These are phyloP conservation scores for Suillus paluster DNA, from an alignment of 768 basidiomycete species.

Conservation along the genomic window DNA sequence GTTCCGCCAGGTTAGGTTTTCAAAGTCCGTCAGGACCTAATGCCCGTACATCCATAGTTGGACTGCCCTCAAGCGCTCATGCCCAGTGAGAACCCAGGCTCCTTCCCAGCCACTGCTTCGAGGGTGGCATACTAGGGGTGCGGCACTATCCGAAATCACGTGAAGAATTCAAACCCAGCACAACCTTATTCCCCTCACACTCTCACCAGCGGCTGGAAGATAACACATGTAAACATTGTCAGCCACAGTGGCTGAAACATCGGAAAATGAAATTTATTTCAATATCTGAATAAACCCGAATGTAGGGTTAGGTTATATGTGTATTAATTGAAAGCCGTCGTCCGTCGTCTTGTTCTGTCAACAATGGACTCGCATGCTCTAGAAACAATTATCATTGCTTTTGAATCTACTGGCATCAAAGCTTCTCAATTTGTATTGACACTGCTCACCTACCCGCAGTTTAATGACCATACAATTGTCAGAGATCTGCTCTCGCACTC, in stretches of 20 bases:
- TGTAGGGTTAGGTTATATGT: background rate
- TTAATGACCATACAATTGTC: slow-evolving; percentile 1
- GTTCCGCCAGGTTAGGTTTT: no score
- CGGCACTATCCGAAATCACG: no score
- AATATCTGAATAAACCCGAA: background rate
- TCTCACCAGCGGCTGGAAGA: slow-evolving; percentile 15
- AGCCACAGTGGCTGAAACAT: slow-evolving; percentile 4
- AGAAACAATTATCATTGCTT: slow-evolving; percentile 21
- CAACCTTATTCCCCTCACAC: slow-evolving; percentile 12
- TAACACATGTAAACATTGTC: slow-evolving; percentile 13
- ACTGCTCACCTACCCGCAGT: slow-evolving; percentile 3
- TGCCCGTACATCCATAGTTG: no score
- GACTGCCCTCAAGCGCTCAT: no score
- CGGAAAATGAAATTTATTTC: background rate
- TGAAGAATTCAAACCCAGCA: slow-evolving; percentile 9
- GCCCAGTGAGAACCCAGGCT: no score
- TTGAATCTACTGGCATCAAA: slow-evolving; percentile 24
- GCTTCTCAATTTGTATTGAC: slow-evolving; percentile 3
- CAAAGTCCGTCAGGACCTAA: no score
- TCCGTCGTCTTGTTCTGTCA: no score
- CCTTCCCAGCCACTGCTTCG: no score
- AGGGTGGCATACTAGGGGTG: no score
- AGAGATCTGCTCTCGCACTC: slow-evolving; percentile 1
- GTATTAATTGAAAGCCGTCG: background rate
- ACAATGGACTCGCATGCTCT: background rate